Base-by-base conservation (phyloP, 2,329 filamentous ascomycete species). In the Keithomyces neogunnii region DNA sequence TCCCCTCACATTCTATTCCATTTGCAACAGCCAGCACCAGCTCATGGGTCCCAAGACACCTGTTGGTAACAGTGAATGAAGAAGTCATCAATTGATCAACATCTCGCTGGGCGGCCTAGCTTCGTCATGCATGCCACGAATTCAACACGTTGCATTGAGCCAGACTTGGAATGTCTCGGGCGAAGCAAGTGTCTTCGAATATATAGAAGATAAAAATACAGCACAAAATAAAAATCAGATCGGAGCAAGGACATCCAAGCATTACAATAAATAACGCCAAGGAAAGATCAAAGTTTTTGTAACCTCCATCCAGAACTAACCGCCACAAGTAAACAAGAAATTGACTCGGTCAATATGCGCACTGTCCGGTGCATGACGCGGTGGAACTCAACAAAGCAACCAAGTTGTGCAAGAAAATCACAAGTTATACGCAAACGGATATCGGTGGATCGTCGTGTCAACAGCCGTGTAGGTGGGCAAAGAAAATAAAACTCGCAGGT, bases 251-350 rank as follows among this genome's bases (percentile, higher is more conserved):
- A 45, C 8, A 1, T 7, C n/a, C 8, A 32, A 7, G 38, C 26
- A 33, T 11, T 42, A 31, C 28, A n/a, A 7, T 5, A 26, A 38
- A 47, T 7, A 51, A 45, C 40, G 50, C 50, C 50, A 48, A 51
- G 32, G 28, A 52, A 48, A 42, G 30, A 38, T n/a, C 33, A 38
- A 31, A 44, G 5, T 26, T 32, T 44, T 30, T 26, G 26, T 9
- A 11, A 30, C 40, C 3, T 29, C 40, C 28, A 48, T 48, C 50
- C 50, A 51, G 29, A 51, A 48, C 6, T 19, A 8, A 13, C 28
- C 32, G 31, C 13, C 29, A 29, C 36, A 33, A 29, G 33, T 7
- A 39, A 11, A 13, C 30, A 19, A 50, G 28, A 30, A n/a, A 36
- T n/a, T 42, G 19, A 50, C 28, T 28, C 11, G 1, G 36, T 35